A percentile compares a stretch with the other conserved stretches of the same genome.
These are phyloP conservation scores for Microcos paniculata DNA, from an alignment of 345 rosid species.

Conservation along the genomic window DNA sequence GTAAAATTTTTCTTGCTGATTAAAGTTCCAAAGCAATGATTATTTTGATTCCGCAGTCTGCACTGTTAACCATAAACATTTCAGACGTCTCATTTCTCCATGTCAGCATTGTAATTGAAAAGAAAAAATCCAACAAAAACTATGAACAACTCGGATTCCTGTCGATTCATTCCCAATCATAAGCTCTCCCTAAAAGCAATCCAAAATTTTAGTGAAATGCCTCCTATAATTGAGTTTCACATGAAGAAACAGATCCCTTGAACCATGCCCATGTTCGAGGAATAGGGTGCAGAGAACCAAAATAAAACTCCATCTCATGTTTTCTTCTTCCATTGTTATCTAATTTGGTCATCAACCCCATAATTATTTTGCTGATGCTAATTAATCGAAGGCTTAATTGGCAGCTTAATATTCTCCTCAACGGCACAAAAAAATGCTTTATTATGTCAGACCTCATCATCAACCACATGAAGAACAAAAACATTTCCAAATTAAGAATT, in stretches of 20 bases:
- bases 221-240: constrained; percentile 2
- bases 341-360: background rate
- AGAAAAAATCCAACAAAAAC: background rate
- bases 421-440: background rate
- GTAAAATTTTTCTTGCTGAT: background rate
- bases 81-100: background rate
- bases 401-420: constrained; percentile 16
- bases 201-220: background rate
- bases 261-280: constrained; percentile 35
- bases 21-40: background rate
- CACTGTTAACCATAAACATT: background rate
- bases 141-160: background rate
- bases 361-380: constrained; percentile 20
- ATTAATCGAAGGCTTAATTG: constrained; percentile 1
- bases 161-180: constrained; percentile 12
- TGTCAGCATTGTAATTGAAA: background rate
- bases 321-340: background rate
- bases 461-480: constrained; percentile 24
- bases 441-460: background rate
- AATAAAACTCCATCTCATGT: constrained; percentile 6
- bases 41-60: background rate
- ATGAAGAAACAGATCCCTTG: constrained; percentile 26
- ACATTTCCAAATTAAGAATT: background rate
- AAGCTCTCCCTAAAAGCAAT: background rate
- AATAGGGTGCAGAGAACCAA: constrained; percentile 16